Evolutionary conservation across 768 basidiomycete genomes (phyloP), one percentile per base, ranked within the genome.

Genomic region (Lentinula aciculospora): DNA sequence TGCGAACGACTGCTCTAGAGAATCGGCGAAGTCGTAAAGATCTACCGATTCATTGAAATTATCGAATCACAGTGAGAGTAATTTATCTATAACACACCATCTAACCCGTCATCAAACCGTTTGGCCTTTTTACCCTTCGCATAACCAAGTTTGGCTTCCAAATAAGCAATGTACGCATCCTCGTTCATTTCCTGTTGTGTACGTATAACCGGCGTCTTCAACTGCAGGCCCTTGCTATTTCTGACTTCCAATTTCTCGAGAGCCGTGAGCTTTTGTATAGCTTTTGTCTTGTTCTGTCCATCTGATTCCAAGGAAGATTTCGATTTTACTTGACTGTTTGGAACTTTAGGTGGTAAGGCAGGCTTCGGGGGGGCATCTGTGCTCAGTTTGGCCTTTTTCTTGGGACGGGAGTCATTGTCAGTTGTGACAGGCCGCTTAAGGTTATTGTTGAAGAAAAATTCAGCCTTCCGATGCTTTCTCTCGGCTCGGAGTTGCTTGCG

Each of bases 111-210:
- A 1, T 82, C 83, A 37, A 84, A 86, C 32, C 77, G 67, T 0
- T 71, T 73, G 25, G 71, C 76, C 17, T 69, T 78, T 61, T 79
- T 77, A 45, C 72, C 66, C 58, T 78, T 73, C 34, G 69, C 51
- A 63, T 85, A 76, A 3, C 89, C 85, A 17, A 97, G 79, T 68
- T 86, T 88, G 0, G 79, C 75, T 69, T 98, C 95, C 10, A 97
- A 73, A 71, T 89, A 86, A 0, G 84, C 79, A 44, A 98, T 97
- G 66, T 95, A 92, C 0, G 80, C 79, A 65, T 95, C 94, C 63
- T 98, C 95, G 32, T 88, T 80, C 29, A 76, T 71, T 60, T 91
- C 81, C 57, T 73, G 71, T 31, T 67, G 73, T 5, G 70, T 69
- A 25, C 69, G 74, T 25, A 9, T 53, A 42, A 27, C 57, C 25